Evolutionary conservation across 2,329 filamentous ascomycete species (phyloP).

Genomic region (Didymosphaeria variabile): DNA sequence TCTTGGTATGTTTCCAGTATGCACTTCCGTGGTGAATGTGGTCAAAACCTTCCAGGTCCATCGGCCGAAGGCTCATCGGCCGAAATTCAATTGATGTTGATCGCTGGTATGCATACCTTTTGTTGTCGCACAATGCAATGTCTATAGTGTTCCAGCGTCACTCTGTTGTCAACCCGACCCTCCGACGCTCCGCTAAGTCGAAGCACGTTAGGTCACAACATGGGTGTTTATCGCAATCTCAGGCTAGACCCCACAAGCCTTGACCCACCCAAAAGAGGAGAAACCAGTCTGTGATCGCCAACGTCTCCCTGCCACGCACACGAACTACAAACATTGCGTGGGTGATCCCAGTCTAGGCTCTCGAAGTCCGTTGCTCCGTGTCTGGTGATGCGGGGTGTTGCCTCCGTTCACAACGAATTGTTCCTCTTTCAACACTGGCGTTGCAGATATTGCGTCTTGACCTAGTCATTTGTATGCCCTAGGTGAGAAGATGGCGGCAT

Average conservation of each 20-base stretch:
- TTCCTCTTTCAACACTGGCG: not conserved
- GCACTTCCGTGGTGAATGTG: not conserved
- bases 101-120: not conserved
- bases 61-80: not conserved
- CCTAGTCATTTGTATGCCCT: no score
- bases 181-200: constrained; percentile 6
- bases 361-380: no score
- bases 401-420: no score
- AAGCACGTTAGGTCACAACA: constrained; percentile 3
- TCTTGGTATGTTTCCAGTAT: not conserved
- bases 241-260: not conserved
- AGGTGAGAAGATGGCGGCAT: not conserved
- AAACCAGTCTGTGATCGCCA: not conserved
- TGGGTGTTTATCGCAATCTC: not conserved
- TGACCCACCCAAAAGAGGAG: not conserved
- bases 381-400: no score
- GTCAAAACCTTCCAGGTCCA: not conserved
- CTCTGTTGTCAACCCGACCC: not conserved
- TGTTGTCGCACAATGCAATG: not conserved
- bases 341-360: not conserved
- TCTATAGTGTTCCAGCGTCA: not conserved
- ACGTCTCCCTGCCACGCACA: not conserved
- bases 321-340: not conserved
- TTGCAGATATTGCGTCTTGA: not conserved
- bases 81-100: not conserved